Conservation (phyloP, 306 rosid genomes). For the Malus domestica region ASM211411v1 NC_041800.1:1115001-1115500, state of each 20-base stretch:
- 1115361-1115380: conserved; percentile 82
- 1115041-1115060: too few species aligned
- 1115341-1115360: conserved; percentile 89
- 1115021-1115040: neutral
- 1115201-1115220: too few species aligned
- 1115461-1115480: conserved; percentile 68
- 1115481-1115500: conserved; percentile 56
- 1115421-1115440: conserved; percentile 67
- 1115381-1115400: conserved; percentile 68
- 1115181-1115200: too few species aligned
- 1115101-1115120: too few species aligned
- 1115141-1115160: too few species aligned
- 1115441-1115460: conserved; percentile 66
- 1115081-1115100: neutral
- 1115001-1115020: neutral
- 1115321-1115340: conserved; percentile 75
- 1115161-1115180: too few species aligned
- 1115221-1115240: too few species aligned
- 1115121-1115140: too few species aligned
- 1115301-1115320: conserved; percentile 37
- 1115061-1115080: neutral
- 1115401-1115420: conserved; percentile 77
- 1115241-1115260: too few species aligned
- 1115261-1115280: neutral
- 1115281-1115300: neutral